Conservation (phyloP, 2,329 filamentous ascomycete genomes). For the Alternaria ventricosa region DNA sequence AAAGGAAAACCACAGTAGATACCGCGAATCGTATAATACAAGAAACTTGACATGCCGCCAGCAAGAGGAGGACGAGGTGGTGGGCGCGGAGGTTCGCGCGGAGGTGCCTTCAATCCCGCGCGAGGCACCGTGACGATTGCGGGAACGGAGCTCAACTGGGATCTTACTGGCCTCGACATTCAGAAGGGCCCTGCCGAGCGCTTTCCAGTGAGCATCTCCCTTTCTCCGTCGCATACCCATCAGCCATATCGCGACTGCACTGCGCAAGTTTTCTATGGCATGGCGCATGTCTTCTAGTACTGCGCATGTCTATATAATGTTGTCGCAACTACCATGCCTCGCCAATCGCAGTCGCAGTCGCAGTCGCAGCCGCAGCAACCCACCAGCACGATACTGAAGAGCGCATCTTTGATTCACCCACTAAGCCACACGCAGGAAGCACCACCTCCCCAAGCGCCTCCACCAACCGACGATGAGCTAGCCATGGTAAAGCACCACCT, state of each 20-base stretch:
- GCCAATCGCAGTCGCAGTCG: not conserved
- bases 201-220: constrained; percentile 46
- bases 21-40: not conserved
- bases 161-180: constrained; percentile 49
- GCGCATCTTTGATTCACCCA: constrained; percentile 7
- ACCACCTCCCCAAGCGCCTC: constrained; percentile 45
- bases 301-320: constrained; percentile 16
- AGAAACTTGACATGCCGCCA: constrained; percentile 24
- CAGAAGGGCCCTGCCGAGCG: constrained; percentile 49
- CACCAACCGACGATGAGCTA: constrained; percentile 55
- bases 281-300: not conserved
- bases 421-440: constrained; percentile 39
- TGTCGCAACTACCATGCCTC: constrained; percentile 10
- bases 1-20: not conserved
- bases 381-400: not conserved
- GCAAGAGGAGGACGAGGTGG: constrained; percentile 45
- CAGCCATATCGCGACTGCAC: not conserved
- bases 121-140: constrained; percentile 49
- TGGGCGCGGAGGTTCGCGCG: constrained; percentile 34
- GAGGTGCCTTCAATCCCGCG: constrained; percentile 37
- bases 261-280: not conserved
- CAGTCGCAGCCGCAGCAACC: constrained; percentile 4
- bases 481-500: constrained; percentile 59
- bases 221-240: not conserved
- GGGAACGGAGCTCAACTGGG: constrained; percentile 53